Conservation (phyloP, 1,284 basidiomycete genomes). For the Cryptococcus sp. region DNA sequence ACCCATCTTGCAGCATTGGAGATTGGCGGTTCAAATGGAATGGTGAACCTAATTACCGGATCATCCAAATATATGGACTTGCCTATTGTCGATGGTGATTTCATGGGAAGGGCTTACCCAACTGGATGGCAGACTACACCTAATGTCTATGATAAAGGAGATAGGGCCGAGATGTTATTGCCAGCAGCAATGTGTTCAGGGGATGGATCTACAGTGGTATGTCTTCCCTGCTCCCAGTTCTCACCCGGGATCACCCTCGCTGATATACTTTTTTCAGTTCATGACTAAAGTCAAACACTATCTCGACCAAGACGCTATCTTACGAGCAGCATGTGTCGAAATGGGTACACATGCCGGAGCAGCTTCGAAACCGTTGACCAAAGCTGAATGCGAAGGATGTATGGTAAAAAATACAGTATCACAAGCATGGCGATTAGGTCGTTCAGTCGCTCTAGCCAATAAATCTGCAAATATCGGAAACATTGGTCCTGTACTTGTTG, state of each 20-base stretch:
- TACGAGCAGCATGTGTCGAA: slow-evolving; percentile 32
- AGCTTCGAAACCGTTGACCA: slow-evolving; percentile 19
- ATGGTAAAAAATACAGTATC: slow-evolving; percentile 52
- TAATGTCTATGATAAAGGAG: slow-evolving; percentile 25
- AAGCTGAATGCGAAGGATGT: slow-evolving; percentile 8
- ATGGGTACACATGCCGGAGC: slow-evolving; percentile 34
- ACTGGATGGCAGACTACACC: slow-evolving; percentile 31
- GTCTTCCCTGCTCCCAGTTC: background rate
- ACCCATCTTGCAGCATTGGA: slow-evolving; percentile 20
- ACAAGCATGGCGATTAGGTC: slow-evolving; percentile 57
- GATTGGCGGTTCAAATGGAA: slow-evolving; percentile 58
- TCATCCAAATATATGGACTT: slow-evolving; percentile 33
- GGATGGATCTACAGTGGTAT: slow-evolving; percentile 10
- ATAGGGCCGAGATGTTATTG: slow-evolving; percentile 21
- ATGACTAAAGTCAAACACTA: slow-evolving; percentile 27
- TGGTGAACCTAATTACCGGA: slow-evolving; percentile 55
- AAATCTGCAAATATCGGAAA: slow-evolving; percentile 45
- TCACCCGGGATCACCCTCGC: background rate
- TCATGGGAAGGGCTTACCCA: slow-evolving; percentile 30
- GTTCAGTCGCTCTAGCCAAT: slow-evolving; percentile 50
- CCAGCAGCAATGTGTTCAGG: slow-evolving; percentile 25
- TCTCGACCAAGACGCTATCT: slow-evolving; percentile 18
- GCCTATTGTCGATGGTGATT: slow-evolving; percentile 53
- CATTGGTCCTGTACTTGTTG: slow-evolving; percentile 47
- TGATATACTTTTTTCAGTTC: slow-evolving; percentile 9